Evolutionary conservation across 352 stramenopile genomes (phyloP), one percentile per base, ranked within the genome.

Genomic region (Phytophthora multivora): DNA sequence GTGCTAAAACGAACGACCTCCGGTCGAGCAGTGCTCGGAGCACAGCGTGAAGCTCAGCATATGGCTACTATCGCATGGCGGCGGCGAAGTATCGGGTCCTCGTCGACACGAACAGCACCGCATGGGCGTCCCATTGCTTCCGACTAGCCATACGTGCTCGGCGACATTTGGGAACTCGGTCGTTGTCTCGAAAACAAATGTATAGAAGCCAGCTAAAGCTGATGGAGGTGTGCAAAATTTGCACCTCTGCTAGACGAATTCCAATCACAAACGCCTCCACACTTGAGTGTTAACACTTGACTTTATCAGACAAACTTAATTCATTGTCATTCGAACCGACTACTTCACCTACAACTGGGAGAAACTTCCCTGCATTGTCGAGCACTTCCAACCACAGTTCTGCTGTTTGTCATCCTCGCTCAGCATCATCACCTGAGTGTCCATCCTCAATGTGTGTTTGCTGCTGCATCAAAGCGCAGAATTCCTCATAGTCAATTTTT

Each of bases 401-500:
- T 33, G 6, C 26, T 31, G 26, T 6, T 33, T 12, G 28, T 60
- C 52, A 43, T 21, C 18, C 33, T 40, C 18, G 11, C 30, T 16
- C 2, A 16, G 19, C 1, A 30, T 18, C 47, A 12, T 19, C 19
- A 31, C 30, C 19, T 28, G 10, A 18, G 12, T 15, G 21, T 52
- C 16, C 28, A 18, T 57, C 21, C 18, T 11, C 16, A 50, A 31
- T 13, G 13, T 28, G 11, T 58, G 51, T 62, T 35, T 67, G 41
- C 51, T 71, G 59, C 31, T 72, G 77, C 79, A 90, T 90, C 43
- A 88, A 66, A 6, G 63, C 51, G 23, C 80, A 80, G 40, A 97
- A 97, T 59, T 97, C 91, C 0, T 84, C 42, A 58, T 90, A 96
- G 55, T 94, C 92, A 50, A 97, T 96, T 21, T 85, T 80, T 28